These are phyloP conservation scores for Aristolochia fimbriata DNA, from an alignment of 164 flowering plant genomes.

Conservation along the genomic window DNA sequence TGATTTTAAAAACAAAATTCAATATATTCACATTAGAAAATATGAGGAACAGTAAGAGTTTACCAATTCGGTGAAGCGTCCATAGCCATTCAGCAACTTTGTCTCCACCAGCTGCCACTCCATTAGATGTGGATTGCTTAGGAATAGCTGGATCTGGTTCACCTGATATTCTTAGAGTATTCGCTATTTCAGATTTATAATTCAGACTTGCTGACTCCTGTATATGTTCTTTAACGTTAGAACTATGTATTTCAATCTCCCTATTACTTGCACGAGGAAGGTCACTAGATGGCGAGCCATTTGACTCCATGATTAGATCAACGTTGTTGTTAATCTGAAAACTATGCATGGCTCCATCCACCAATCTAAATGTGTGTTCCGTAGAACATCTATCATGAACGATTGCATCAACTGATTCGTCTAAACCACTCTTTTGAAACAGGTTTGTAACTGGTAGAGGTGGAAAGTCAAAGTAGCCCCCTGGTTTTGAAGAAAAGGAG, in stretches of 20 bases:
- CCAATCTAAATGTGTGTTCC: constrained; percentile 22
- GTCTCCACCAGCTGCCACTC: constrained; percentile 33
- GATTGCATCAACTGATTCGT: constrained; percentile 14
- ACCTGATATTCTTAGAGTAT: constrained; percentile 47
- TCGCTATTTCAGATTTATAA: constrained; percentile 23
- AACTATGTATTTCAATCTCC: constrained; percentile 30
- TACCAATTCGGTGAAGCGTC: constrained; percentile 93
- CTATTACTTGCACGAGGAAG: constrained; percentile 17
- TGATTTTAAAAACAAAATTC: not conserved
- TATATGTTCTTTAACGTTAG: constrained; percentile 17
- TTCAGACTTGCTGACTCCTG: constrained; percentile 16
- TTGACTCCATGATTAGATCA: constrained; percentile 56
- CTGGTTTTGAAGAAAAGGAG: constrained; percentile 21
- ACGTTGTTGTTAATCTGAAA: constrained; percentile 63
- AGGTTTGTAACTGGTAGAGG: constrained; percentile 63
- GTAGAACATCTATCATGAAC: constrained; percentile 22
- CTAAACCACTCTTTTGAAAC: constrained; percentile 34
- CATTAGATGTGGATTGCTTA: constrained; percentile 24
- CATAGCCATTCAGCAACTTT: constrained; percentile 88
- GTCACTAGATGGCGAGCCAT: constrained; percentile 21
- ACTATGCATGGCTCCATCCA: constrained; percentile 53
- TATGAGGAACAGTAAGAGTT: not conserved
- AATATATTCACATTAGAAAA: not conserved
- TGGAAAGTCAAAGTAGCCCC: constrained; percentile 51
- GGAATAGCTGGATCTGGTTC: constrained; percentile 24